Conservation (phyloP, 139 green algal species). For the Coelastrella sp. region DNA sequence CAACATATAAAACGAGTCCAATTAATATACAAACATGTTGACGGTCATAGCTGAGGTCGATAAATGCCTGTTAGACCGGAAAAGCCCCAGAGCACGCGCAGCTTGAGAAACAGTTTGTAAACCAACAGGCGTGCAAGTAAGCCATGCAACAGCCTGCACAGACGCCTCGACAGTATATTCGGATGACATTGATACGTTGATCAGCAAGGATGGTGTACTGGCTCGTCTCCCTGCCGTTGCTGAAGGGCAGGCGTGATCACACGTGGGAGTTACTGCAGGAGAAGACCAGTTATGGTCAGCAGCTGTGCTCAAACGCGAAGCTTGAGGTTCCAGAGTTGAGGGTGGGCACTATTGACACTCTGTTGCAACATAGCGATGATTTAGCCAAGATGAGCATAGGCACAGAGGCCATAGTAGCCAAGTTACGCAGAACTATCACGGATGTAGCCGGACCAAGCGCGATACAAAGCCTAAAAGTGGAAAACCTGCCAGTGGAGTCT, state of each 20-base stretch:
- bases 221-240: constrained; percentile 79
- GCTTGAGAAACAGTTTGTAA: background rate
- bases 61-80: background rate
- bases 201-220: constrained; percentile 72
- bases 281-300: constrained; percentile 65
- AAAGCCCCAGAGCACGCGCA: background rate
- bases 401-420: constrained; percentile 89
- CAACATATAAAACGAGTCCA: too few species aligned
- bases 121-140: background rate
- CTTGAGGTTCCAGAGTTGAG: constrained; percentile 91
- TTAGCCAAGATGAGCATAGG: constrained; percentile 85
- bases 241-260: constrained; percentile 55
- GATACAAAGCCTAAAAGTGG: constrained; percentile 52
- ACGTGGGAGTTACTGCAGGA: constrained; percentile 84
- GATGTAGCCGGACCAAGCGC: constrained; percentile 61
- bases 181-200: background rate
- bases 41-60: too few species aligned
- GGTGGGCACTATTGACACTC: constrained; percentile 94
- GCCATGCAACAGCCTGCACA: background rate
- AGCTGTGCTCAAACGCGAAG: constrained; percentile 70
- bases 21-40: too few species aligned
- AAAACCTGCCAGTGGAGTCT: constrained; percentile 47
- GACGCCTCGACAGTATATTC: background rate
- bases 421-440: constrained; percentile 83
- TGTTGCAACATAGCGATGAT: constrained; percentile 94